Evolutionary conservation across 108 stramenopile species (phyloP).

Genomic region (Cyclotella cryptica): DNA sequence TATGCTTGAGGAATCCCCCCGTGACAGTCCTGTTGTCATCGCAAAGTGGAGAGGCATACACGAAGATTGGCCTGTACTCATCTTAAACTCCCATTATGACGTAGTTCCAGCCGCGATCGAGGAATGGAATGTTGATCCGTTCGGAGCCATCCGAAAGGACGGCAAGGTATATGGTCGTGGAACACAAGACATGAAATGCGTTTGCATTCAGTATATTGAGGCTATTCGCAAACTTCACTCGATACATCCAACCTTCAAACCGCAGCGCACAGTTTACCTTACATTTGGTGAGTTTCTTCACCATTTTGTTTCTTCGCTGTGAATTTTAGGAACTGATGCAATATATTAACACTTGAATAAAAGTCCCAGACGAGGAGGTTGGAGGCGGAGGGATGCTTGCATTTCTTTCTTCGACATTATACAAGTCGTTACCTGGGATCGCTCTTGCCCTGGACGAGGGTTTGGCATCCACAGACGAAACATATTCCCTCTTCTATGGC

Average conservation of each 20-base stretch:
- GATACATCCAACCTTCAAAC: slow-evolving; percentile 48
- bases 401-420: slow-evolving; percentile 60
- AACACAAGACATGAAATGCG: slow-evolving; percentile 97
- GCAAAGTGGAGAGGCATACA: slow-evolving; percentile 86
- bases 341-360: not conserved
- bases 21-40: slow-evolving; percentile 88
- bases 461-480: slow-evolving; percentile 75
- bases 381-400: slow-evolving; percentile 66
- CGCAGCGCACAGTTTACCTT: slow-evolving; percentile 67
- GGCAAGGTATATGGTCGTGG: slow-evolving; percentile 94
- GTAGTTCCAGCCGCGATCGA: slow-evolving; percentile 89
- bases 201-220: slow-evolving; percentile 94
- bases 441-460: slow-evolving; percentile 93
- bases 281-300: slow-evolving; percentile 56
- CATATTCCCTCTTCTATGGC: slow-evolving; percentile 95
- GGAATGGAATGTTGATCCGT: slow-evolving; percentile 87
- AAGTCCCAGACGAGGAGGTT: slow-evolving; percentile 48
- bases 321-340: not conserved
- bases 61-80: slow-evolving; percentile 75
- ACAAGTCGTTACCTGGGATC: slow-evolving; percentile 63
- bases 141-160: slow-evolving; percentile 75
- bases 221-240: slow-evolving; percentile 64
- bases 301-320: too few species aligned
- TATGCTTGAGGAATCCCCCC: slow-evolving; percentile 62
- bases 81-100: slow-evolving; percentile 96